Conservation (phyloP, 2,329 filamentous ascomycete genomes). For the Cryoendolithus antarcticus region DNA sequence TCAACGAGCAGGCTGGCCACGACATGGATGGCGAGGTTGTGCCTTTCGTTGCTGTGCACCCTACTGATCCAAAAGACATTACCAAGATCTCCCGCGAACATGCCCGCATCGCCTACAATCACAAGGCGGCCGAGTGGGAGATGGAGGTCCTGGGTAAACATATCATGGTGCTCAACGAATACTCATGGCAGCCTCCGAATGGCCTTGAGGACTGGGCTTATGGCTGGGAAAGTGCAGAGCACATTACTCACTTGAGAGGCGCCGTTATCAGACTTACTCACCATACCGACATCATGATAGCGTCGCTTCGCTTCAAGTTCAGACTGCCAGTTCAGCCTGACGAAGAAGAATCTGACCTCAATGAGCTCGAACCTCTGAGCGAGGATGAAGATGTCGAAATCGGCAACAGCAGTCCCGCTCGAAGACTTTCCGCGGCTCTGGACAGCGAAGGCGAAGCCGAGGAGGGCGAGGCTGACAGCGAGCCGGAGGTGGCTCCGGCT, state of each 20-base stretch:
- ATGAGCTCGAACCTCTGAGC: background rate
- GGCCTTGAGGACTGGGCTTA: too few relatives aligned
- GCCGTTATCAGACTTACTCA: constrained; percentile 48
- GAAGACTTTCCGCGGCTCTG: constrained; percentile 34
- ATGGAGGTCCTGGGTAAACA: constrained; percentile 55
- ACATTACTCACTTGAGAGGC: constrained; percentile 20
- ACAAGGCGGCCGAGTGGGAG: constrained; percentile 50
- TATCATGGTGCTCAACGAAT: constrained; percentile 50
- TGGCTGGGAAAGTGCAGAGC: too few relatives aligned
- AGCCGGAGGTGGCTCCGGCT: constrained; percentile 1
- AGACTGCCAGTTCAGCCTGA: constrained; percentile 51
- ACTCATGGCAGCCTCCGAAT: too few relatives aligned
- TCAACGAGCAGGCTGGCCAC: constrained; percentile 14
- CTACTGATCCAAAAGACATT: constrained; percentile 51
- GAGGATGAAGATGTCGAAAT: constrained; percentile 5
- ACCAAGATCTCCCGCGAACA: constrained; percentile 65
- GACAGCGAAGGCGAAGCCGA: constrained; percentile 29
- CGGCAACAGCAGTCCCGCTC: constrained; percentile 8
- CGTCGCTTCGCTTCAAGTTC: constrained; percentile 56
- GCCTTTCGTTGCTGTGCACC: constrained; percentile 57
- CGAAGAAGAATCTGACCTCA: constrained; percentile 20
- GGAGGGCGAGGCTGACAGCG: constrained; percentile 7
- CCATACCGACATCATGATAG: constrained; percentile 58
- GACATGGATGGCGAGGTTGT: constrained; percentile 21
- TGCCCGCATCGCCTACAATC: constrained; percentile 59